Percentiles rank a stretch among this genome's conserved stretches.
These are phyloP conservation scores for Diaporthe nobilis DNA, from an alignment of 2,329 filamentous ascomycete species.

Conservation along the genomic window DNA sequence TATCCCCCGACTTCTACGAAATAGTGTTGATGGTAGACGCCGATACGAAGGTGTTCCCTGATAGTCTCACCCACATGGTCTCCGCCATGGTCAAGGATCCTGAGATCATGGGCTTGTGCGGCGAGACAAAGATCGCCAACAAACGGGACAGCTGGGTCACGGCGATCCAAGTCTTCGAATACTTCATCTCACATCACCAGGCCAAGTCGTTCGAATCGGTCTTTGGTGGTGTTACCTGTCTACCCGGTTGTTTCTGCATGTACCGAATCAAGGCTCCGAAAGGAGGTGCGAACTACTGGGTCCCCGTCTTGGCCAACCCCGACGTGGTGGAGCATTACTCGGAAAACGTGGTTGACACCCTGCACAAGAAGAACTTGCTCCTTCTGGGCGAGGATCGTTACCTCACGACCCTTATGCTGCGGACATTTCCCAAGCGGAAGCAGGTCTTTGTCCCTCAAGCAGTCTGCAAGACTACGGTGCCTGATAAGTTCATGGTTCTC, in stretches of 20 bases:
- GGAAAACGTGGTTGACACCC: slow-evolving; percentile 97
- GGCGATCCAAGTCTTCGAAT: slow-evolving; percentile 99
- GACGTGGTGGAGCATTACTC: slow-evolving; percentile 99
- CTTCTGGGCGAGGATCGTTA: slow-evolving; percentile 95
- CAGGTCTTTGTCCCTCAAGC: slow-evolving; percentile 99
- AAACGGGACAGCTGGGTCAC: slow-evolving; percentile 95
- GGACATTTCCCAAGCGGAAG: slow-evolving; percentile 98
- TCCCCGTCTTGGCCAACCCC: slow-evolving; percentile 97
- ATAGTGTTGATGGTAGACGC: slow-evolving; percentile 99
- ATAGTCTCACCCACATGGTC: slow-evolving; percentile 98
- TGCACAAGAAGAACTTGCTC: slow-evolving; percentile 97
- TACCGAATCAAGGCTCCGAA: slow-evolving; percentile 99
- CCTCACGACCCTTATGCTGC: slow-evolving; percentile 96
- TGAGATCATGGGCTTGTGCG: slow-evolving; percentile 98
- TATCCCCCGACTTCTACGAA: slow-evolving; percentile 98
- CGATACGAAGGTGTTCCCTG: slow-evolving; percentile 98
- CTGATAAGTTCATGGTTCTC: slow-evolving; percentile 91
- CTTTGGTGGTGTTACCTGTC: slow-evolving; percentile 98
- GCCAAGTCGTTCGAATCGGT: slow-evolving; percentile 98
- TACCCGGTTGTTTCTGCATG: slow-evolving; percentile 99
- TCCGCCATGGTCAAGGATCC: slow-evolving; percentile 99
- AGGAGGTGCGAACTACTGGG: slow-evolving; percentile 99
- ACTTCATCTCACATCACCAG: slow-evolving; percentile 98
- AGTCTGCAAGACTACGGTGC: slow-evolving; percentile 98
- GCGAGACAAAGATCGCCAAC: slow-evolving; percentile 99